Evolutionary conservation across 352 stramenopile species (phyloP), one percentile per base, ranked within the genome.

Genomic region (Globisporangium rhizosaccharum): DNA sequence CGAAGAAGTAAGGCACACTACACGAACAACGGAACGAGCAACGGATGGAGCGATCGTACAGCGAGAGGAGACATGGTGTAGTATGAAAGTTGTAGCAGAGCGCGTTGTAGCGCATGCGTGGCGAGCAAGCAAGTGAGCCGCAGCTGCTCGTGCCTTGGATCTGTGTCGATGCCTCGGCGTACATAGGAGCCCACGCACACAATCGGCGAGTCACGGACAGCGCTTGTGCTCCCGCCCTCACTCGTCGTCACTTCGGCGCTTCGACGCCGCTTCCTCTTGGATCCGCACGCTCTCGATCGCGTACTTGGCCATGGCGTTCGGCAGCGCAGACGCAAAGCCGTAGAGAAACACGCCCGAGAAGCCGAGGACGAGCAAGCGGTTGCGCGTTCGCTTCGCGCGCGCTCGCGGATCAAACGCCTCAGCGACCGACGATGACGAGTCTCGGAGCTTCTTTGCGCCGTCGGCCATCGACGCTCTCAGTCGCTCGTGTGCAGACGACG

Each of bases 321-420:
- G 84, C 57, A 79, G 53, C 14, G 72, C 57, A 18, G 80, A 79
- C 14, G 80, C 85, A 58, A 94, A 88, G 1, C 85, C 85, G 48
- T 92, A 94, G 30, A 94, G 33, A 52, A 85, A 85, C 12, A 94
- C 23, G 2, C 69, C 85, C 12, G 82, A 68, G 52, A 86, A 82
- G 15, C 82, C 85, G 20, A 91, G 36, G 36, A 76, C 39, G 17
- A 94, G 50, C 47, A 79, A 56, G 2, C 79, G 81, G 58, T 92
- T 92, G 52, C 80, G 71, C 56, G 74, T 72, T 33, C 59, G 62
- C 0, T 74, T 66, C 10, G 68, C 72, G 3, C 65, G 63, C 2
- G 59, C 62, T 4, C 79, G 72, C 25, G 82, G 75, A 39, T 94
- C 76, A 44, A 92, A 57, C 1, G 58, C 51, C 42, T 87, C 73